Base-by-base conservation (phyloP, 148 eudicot species). In the Vaccinium darrowii region DNA sequence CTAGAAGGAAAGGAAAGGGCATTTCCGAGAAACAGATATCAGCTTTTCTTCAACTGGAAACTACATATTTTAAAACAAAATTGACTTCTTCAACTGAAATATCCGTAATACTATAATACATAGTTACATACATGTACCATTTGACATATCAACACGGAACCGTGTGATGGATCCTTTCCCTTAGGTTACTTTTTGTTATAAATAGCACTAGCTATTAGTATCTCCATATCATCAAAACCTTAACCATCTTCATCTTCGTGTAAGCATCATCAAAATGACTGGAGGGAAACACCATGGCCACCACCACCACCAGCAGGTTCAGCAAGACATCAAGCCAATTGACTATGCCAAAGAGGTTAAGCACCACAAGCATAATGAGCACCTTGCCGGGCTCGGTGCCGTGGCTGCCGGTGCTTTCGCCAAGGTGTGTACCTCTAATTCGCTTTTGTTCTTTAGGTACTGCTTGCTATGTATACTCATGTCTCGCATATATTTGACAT, bases 331-430 rank as follows among this genome's bases (percentile, higher is more conserved):
- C 53, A 19, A 74, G 80, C 84, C 80, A 3, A 30, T 7, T 33
- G 83, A 86, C 8, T 82, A 75, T 53, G 84, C 84, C 81, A 81
- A 86, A 84, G 92, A 90, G 84, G 39, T 43, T 72, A 91, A 90
- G 81, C 88, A 90, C 74, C 91, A 91, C 87, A 91, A 88, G 75
- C 74, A 78, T 73, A 83, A 60, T 3, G 84, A 85, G 52, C 83
- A 85, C 11, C 79, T 90, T 9, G 89, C 91, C 77, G 84, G 74
- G 84, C 86, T 86, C 57, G 86, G 91, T 10, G 85, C 90, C 16
- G 13, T 86, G 11, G 89, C 89, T 71, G 93, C 92, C n/a, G 93
- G 88, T 73, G 90, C 88, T 53, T 91, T 78, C 82, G 93, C 93
- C 65, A 71, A 87, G 91, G 93, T 91, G 14, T 54, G 3, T 54